Conservation (phyloP, 345 rosid species). For the Sisymbrium altissimum region DNA sequence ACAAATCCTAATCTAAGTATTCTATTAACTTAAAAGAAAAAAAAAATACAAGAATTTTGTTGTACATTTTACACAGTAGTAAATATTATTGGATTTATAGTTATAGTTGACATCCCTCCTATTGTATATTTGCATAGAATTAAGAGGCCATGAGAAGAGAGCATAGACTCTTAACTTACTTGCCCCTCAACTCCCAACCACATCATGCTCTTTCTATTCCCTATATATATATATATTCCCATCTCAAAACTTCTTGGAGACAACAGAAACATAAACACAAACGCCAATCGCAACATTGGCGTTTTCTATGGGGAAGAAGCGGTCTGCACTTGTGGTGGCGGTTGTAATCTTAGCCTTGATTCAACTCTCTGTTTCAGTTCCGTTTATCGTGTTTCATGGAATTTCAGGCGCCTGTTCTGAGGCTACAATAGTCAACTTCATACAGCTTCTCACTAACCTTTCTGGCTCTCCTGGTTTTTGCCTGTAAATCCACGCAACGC, state of each 20-base stretch:
- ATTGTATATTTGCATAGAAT: background rate
- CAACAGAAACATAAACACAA: background rate
- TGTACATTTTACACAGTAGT: background rate
- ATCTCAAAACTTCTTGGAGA: slow-evolving; percentile 24
- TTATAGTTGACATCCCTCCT: background rate
- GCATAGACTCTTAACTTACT: background rate
- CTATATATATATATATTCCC: slow-evolving; percentile 16
- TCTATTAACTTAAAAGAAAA: background rate
- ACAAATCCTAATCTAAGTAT: no score
- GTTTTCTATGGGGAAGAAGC: slow-evolving; percentile 8
- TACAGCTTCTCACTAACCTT: slow-evolving; percentile 47
- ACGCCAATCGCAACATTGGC: slow-evolving; percentile 11
- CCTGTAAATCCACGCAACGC: no score
- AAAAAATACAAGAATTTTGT: background rate
- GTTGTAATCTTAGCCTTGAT: slow-evolving; percentile 21
- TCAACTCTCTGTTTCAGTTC: slow-evolving; percentile 49
- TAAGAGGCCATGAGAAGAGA: background rate
- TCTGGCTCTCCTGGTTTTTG: no score
- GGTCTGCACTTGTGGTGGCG: slow-evolving; percentile 14
- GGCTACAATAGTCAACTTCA: slow-evolving; percentile 56
- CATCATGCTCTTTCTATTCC: slow-evolving; percentile 22
- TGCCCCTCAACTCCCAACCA: slow-evolving; percentile 32
- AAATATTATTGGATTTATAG: background rate
- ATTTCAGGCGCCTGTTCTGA: slow-evolving; percentile 54
- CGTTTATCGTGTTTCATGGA: slow-evolving; percentile 77